Base-by-base conservation (phyloP, 1,284 basidiomycete genomes). In the Meripilus lineatus region DNA sequence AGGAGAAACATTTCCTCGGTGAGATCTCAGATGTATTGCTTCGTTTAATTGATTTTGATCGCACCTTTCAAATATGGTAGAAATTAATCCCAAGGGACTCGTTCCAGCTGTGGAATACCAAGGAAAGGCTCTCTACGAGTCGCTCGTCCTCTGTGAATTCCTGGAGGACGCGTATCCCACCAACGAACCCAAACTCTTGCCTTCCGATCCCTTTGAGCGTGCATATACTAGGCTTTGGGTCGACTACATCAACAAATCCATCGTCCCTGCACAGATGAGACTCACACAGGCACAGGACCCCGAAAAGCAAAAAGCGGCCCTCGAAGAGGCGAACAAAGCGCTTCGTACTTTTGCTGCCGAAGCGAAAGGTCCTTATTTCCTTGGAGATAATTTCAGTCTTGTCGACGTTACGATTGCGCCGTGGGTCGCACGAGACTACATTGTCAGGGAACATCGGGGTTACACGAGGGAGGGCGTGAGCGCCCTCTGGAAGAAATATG, bases 21-120 rank as follows among this genome's bases (percentile, higher is more conserved):
- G 34, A 35, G 8, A 10, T 8, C 11, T 13, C 17, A 18, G 8
- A 11, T 17, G 18, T 35, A 13, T 17, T 8, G 10, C 8, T 15
- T 10, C 28, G 28, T 30, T 30, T 15, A 30, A 30, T 18, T 18
- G 28, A 30, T 30, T 30, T 10, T 11, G 8, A 18, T 35, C 8
- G 34, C 10, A 35, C 10, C 13, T 15, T 11, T 6, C 22, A 11
- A 38, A 24, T 38, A 11, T 24, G 14, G 21, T 15, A 71, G 79
- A 71, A 17, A 75, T 84, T 49, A 83, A 81, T 50, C 81, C 82
- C 0, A 81, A 80, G 56, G 82, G 83, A 3, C 73, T 85, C 25
- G 82, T 86, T 3, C 83, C 82, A 0, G 75, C 79, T 0, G 58
- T 81, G 33, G 75, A 75, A 45, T 76, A 75, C 59, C 65, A 75